A percentile compares a stretch with the other conserved stretches of the same genome.
Conservation (phyloP, 805 yeast species). For the Debaryomyces tyrocola region DNA sequence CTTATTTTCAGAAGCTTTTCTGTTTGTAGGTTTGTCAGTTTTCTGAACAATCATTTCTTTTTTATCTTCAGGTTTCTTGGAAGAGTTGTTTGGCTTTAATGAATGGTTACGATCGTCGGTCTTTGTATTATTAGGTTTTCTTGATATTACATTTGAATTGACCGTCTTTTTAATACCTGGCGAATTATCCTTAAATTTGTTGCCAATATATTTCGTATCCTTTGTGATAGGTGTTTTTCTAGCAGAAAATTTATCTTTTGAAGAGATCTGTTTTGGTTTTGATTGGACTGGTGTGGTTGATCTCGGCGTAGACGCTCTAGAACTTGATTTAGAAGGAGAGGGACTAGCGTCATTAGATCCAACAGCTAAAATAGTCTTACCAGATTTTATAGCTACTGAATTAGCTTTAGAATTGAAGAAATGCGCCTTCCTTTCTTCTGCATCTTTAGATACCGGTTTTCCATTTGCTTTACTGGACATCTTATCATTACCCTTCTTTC, state of each 20-base stretch:
- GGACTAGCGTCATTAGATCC: conserved; percentile 27
- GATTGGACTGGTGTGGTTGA: background rate
- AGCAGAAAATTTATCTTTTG: background rate
- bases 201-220: background rate
- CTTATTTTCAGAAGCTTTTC: background rate
- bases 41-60: no score
- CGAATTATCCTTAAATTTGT: background rate
- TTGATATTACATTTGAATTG: background rate
- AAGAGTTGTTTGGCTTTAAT: no score
- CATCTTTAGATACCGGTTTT: conserved; percentile 21
- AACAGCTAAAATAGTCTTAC: conserved; percentile 38
- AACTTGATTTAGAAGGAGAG: conserved; percentile 2
- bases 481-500: conserved; percentile 12
- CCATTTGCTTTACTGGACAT: conserved; percentile 1
- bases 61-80: no score
- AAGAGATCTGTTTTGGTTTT: background rate
- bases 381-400: conserved; percentile 33
- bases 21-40: no score
- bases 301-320: background rate
- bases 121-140: background rate
- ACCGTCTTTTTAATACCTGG: background rate
- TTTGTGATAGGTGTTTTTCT: background rate
- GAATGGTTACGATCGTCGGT: background rate
- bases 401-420: conserved; percentile 32
- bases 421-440: conserved; percentile 39